Percentiles rank a stretch among this genome's conserved stretches.
These are phyloP conservation scores for Ophiostoma piceae DNA, from an alignment of 2,329 filamentous ascomycete genomes.

Conservation along the genomic window DNA sequence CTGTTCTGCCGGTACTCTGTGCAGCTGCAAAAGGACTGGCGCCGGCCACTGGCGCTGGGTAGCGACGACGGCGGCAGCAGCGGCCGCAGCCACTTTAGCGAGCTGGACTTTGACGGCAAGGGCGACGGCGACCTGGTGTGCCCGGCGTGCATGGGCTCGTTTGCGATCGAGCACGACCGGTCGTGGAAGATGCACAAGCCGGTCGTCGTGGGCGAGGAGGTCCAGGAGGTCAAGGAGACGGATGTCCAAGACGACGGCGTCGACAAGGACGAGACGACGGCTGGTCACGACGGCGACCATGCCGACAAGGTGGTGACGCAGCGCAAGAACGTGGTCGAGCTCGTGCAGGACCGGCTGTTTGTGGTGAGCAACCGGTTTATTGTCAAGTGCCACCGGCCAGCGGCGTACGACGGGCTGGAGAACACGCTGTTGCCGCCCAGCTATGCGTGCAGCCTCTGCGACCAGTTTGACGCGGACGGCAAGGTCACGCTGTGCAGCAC, in stretches of 20 bases:
- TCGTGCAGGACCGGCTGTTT: conserved; percentile 32
- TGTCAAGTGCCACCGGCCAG: conserved; percentile 37
- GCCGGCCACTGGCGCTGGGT: conserved; percentile 25
- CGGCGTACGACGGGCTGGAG: conserved; percentile 26
- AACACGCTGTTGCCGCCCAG: conserved; percentile 18
- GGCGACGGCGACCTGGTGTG: conserved; percentile 25
- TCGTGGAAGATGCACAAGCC: conserved; percentile 34
- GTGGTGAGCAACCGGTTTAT: conserved; percentile 36
- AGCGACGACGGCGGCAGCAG: conserved; percentile 23
- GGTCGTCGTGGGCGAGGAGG: conserved; percentile 23
- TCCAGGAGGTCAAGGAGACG: background rate
- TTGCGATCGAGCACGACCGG: conserved; percentile 31
- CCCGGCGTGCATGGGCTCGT: conserved; percentile 30
- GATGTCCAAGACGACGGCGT: background rate
- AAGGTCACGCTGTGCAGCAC: conserved; percentile 30
- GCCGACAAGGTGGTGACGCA: background rate
- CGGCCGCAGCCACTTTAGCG: background rate
- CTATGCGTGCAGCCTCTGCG: conserved; percentile 36
- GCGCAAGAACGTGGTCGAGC: conserved; percentile 22
- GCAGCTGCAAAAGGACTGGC: conserved; percentile 32
- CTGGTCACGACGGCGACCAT: background rate
- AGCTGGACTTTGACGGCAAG: background rate
- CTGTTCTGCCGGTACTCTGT: conserved; percentile 36
- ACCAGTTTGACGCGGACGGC: conserved; percentile 19
- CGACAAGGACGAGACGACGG: background rate